phyloP scores from a whole-genome alignment of 2,329 filamentous ascomycete species.

The Amauroascus verrucosus region DNA sequence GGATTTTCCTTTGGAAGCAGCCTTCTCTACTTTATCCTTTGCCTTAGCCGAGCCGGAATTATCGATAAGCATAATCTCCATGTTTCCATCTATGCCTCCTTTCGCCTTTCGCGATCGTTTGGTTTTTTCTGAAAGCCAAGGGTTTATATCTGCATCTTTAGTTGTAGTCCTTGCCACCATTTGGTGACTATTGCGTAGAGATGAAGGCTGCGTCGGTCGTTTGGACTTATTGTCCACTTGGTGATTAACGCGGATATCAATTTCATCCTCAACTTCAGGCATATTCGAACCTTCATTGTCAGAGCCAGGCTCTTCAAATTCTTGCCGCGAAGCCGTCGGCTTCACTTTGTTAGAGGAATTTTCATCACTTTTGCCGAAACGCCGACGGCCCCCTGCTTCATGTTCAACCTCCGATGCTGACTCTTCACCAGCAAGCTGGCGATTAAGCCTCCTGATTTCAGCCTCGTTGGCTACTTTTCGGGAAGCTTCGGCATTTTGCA shows the following conservation, averaged over 20 bases:
- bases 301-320: conserved; percentile 52
- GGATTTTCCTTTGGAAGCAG: conserved; percentile 13
- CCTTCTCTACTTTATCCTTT: conserved; percentile 11
- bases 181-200: background rate
- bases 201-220: background rate
- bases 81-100: conserved; percentile 3
- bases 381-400: conserved; percentile 52
- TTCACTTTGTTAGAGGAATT: conserved; percentile 25
- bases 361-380: conserved; percentile 28
- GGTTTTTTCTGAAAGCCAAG: conserved; percentile 27
- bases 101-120: conserved; percentile 19
- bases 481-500: conserved; percentile 75
- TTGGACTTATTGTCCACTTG: conserved; percentile 12
- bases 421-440: conserved; percentile 54
- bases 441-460: conserved; percentile 57
- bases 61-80: conserved; percentile 17
- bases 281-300: conserved; percentile 31
- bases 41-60: conserved; percentile 5
- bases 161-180: conserved; percentile 12
- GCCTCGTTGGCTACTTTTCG: conserved; percentile 73
- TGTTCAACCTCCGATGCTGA: conserved; percentile 46
- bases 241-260: conserved; percentile 29
- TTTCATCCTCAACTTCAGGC: conserved; percentile 20
- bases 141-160: conserved; percentile 23
- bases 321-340: conserved; percentile 34